Conservation (phyloP, 805 yeast genomes). For the Candida sonorensis region DNA sequence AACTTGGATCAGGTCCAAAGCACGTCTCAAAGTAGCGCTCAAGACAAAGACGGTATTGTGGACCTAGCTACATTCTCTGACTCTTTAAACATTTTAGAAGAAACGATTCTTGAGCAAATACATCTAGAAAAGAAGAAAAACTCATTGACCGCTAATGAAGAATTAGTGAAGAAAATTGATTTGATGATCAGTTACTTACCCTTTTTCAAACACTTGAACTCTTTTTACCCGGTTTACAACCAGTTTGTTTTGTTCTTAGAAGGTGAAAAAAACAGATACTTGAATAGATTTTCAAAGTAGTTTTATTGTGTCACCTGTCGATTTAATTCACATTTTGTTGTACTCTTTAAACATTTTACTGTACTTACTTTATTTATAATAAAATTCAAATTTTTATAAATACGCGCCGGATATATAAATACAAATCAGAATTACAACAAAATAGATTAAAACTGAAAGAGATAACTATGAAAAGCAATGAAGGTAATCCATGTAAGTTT, state of each 20-base stretch:
- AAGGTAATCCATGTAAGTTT: no score
- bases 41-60: slow-evolving; percentile 7
- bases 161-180: slow-evolving; percentile 36
- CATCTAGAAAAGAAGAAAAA: slow-evolving; percentile 18
- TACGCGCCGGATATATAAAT: no score
- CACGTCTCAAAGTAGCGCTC: no score
- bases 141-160: slow-evolving; percentile 24
- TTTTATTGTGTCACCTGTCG: no score
- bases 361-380: no score
- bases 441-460: no score
- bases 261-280: slow-evolving; percentile 27
- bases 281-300: slow-evolving; percentile 8
- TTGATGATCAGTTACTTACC: slow-evolving; percentile 43
- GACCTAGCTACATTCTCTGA: slow-evolving; percentile 23
- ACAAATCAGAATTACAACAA: no score
- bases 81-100: slow-evolving; percentile 39
- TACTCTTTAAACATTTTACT: no score
- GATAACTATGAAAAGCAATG: no score
- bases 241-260: slow-evolving; percentile 39
- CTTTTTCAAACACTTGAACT: slow-evolving; percentile 44
- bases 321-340: no score
- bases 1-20: not conserved
- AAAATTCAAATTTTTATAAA: no score
- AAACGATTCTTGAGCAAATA: slow-evolving; percentile 39
- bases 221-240: slow-evolving; percentile 44